Evolutionary conservation across 371 early-diverging fungal genomes (phyloP), one percentile per base, ranked within the genome.

Genomic region (Thermomucor indicae-seudaticae): DNA sequence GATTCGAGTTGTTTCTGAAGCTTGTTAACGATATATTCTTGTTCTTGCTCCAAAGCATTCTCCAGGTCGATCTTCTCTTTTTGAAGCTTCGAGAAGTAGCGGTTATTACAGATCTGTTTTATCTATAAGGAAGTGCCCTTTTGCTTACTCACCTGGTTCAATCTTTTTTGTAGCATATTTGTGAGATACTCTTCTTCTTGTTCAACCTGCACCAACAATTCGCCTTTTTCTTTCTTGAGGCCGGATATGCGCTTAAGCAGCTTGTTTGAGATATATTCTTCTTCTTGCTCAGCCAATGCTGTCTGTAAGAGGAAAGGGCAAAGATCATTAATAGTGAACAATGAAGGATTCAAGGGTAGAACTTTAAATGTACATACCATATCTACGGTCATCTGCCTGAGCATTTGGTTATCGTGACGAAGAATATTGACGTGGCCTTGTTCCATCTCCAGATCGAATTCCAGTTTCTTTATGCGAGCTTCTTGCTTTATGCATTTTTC

Each of bases 1-100:
- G 71, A 64, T 40, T 83, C 84, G 43, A 82, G 42, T 51, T 83
- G 85, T 44, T 80, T 83, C 43, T 77, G 85, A 31, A 83, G 64
- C 42, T 69, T 78, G 55, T 91, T 91, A 31, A 91, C 89, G 48
- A 90, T 79, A 46, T 80, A 84, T 65, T 91, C 91, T 60, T 91
- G 91, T 49, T 90, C 91, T 59, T 86, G 89, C 50, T 91, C 91
- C 53, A 91, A 63, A 4, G 86, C 83, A 53, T 81, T 88, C 46
- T 91, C 91, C 68, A 91, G 68, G 43, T 89, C 85, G 51, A 89
- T 74, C 63, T 90, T 91, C 58, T 91, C 91, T 56, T 84, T 81
- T 60, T 90, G 86, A 44, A 91, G 72, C 69, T 74, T 37, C 5
- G 31, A 46, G 16, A 32, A 40, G 4, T 10, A 0, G 16, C 23